Evolutionary conservation across 2,329 filamentous ascomycete species (phyloP).

Genomic region (Aquanectria penicillioides): DNA sequence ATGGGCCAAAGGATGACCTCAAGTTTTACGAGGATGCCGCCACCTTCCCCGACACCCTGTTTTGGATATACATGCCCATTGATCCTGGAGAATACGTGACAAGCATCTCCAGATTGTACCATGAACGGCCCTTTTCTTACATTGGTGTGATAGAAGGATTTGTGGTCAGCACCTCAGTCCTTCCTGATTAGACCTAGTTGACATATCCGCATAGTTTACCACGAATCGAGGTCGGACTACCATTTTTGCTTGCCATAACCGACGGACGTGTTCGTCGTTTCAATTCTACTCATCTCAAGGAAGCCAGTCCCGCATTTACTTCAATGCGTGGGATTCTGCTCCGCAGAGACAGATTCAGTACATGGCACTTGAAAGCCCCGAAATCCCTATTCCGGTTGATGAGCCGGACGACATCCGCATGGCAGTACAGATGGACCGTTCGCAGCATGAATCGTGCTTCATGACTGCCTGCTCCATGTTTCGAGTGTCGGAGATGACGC

Average conservation of each 20-base stretch:
- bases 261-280: background rate
- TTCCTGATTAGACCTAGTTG: background rate
- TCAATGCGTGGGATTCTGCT: background rate
- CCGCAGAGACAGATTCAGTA: background rate
- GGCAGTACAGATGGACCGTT: too few species aligned
- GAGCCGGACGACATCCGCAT: too few species aligned
- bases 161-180: background rate
- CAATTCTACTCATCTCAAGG: background rate
- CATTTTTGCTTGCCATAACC: background rate
- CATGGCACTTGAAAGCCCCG: background rate
- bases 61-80: background rate
- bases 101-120: background rate
- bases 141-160: background rate
- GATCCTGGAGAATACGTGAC: background rate
- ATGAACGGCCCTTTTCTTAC: too few species aligned
- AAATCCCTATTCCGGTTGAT: background rate
- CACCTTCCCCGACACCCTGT: too few species aligned
- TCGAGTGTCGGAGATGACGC: background rate
- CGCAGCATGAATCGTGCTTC: background rate
- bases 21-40: background rate
- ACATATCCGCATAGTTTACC: background rate
- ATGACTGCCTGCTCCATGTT: background rate
- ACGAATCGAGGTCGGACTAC: background rate
- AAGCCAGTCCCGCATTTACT: background rate
- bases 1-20: background rate